Evolutionary conservation across 129 eudicot genomes (phyloP).

Genomic region (Flaveria trinervia): DNA sequence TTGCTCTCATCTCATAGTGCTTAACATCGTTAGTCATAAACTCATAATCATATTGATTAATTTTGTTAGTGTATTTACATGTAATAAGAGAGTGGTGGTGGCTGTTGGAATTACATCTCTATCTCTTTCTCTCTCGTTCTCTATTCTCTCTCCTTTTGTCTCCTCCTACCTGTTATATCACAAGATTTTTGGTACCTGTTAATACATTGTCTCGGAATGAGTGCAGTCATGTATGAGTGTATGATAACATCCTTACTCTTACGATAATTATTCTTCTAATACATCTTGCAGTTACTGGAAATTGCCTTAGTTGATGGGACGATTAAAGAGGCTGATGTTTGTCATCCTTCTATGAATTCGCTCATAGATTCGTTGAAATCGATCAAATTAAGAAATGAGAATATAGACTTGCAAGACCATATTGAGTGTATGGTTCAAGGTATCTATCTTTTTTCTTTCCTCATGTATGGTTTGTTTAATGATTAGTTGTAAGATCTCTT

Average conservation of each 20-base stretch:
- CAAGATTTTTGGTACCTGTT: constrained; percentile 7
- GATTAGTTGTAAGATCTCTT: constrained; percentile 14
- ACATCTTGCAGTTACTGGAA: constrained; percentile 69
- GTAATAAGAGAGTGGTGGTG: too few relatives aligned
- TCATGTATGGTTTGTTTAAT: background rate
- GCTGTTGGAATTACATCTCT: too few relatives aligned
- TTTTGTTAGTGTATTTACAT: background rate
- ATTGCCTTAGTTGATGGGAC: constrained; percentile 58
- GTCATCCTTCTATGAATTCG: constrained; percentile 46
- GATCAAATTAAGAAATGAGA: constrained; percentile 35
- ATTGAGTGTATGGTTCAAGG: constrained; percentile 71
- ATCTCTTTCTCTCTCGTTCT: background rate
- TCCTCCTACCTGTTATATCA: background rate
- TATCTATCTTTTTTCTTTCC: constrained; percentile 33
- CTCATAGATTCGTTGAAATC: constrained; percentile 54
- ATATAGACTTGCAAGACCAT: constrained; percentile 51
- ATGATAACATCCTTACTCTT: background rate
- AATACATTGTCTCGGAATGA: constrained; percentile 1
- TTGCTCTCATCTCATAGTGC: background rate
- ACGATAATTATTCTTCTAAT: constrained; percentile 30
- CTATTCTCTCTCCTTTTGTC: background rate
- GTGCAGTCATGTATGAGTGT: background rate
- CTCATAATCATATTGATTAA: background rate
- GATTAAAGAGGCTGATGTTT: constrained; percentile 64
- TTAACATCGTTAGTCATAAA: background rate